Evolutionary conservation across 148 eudicot genomes (phyloP), one percentile per base, ranked within the genome.

Genomic region (Hydrangea macrophylla): DNA sequence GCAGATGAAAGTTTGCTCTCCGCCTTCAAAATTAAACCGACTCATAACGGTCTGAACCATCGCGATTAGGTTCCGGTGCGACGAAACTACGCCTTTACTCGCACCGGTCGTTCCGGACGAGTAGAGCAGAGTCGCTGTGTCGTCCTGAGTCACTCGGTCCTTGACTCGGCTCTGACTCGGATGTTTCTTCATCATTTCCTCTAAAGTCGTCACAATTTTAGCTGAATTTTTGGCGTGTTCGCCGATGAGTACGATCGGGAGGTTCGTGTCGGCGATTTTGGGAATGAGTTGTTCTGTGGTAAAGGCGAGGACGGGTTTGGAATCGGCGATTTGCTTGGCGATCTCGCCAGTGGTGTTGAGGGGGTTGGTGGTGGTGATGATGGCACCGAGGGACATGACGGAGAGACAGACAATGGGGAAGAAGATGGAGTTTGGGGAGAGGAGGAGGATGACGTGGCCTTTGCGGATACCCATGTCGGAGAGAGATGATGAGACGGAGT

Each of bases 21-120:
- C 76, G 26, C 65, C 85, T 9, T 75, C 78, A 27, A 69, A 10
- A 9, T 31, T 67, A 60, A 90, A 88, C 53, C 91, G 72, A 2
- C 74, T 54, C 1, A 78, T 51, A 15, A 86, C 17, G 1, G 83
- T 82, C 64, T 88, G 86, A 5, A 89, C 96, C 91, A 86, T 87
- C 6, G 90, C 99, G 11, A 91, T 87, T 55, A 91, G 73, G 75
- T 87, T 95, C 58, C 82, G 28, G 60, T 95, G 99, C 22, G 99
- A 83, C 42, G 96, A 87, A 1, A 85, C 70, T 2, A 95, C 99
- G 20, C 99, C 99, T 82, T 95, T 95, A 61, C 99, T 91, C 10
- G 83, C 84, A 2, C 99, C 97, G 15, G 97, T 95, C 3, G 99
- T 95, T 17, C 99, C 99, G 6, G 97, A 88, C 30, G 99, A 95